Evolutionary conservation across 2,329 filamentous ascomycete genomes (phyloP).

Genomic region (Albifimbria verrucaria): DNA sequence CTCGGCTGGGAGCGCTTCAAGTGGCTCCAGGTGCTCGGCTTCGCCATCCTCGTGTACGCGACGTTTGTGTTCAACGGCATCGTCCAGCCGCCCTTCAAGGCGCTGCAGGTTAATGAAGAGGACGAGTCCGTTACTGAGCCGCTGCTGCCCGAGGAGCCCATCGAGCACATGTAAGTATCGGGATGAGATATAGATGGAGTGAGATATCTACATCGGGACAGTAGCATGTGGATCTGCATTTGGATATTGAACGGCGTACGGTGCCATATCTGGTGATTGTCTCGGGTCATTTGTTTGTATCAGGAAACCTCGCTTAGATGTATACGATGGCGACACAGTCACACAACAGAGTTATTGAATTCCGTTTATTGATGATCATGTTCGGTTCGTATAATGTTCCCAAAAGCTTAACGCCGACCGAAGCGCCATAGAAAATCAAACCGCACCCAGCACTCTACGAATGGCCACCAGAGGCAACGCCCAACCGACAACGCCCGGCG

Average conservation of each 20-base stretch:
- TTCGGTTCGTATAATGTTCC: too few relatives aligned
- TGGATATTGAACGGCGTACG: too few relatives aligned
- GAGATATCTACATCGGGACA: neutral
- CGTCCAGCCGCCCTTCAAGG: constrained; percentile 74
- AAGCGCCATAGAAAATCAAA: neutral
- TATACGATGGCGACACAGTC: too few relatives aligned
- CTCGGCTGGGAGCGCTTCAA: constrained; percentile 98
- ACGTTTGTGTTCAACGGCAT: constrained; percentile 97
- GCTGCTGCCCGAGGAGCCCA: constrained; percentile 77
- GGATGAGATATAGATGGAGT: neutral
- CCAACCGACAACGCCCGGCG: neutral
- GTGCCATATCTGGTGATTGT: too few relatives aligned
- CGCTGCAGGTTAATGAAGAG: constrained; percentile 53
- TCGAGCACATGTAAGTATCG: constrained; percentile 58
- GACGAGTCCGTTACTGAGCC: constrained; percentile 44
- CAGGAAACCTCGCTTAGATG: too few relatives aligned
- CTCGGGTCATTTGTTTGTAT: too few relatives aligned
- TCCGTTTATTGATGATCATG: too few relatives aligned
- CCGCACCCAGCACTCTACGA: neutral
- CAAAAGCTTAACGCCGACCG: neutral
- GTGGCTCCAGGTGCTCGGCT: constrained; percentile 89
- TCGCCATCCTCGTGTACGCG: constrained; percentile 87
- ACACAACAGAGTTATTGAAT: too few relatives aligned
- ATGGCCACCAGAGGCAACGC: neutral
- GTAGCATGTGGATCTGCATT: neutral